Conservation (phyloP, 2,329 filamentous ascomycete species). For the Botrytis medusae region DNA sequence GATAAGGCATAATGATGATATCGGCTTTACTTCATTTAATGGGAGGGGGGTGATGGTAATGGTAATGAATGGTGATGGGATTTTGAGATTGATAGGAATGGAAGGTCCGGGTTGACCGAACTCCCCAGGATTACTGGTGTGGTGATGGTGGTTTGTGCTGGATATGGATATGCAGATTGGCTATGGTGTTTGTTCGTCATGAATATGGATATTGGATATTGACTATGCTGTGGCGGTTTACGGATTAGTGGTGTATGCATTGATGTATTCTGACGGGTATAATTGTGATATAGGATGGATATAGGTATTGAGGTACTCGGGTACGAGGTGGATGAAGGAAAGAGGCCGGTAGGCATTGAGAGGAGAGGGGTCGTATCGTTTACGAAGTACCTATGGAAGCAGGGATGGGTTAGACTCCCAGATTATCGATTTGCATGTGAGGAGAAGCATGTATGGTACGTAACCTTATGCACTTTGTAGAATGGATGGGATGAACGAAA, state of each 20-base stretch:
- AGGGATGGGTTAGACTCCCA: background rate
- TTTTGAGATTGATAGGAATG: background rate
- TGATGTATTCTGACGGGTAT: background rate
- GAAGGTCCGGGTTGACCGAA: background rate
- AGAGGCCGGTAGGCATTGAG: background rate
- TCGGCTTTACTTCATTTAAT: background rate
- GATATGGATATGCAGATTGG: too few species aligned
- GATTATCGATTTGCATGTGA: slow-evolving; percentile 2
- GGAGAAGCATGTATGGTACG: too few species aligned
- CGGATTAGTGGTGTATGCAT: background rate
- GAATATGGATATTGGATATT: too few species aligned
- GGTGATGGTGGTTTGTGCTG: too few species aligned
- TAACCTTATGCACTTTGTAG: too few species aligned
- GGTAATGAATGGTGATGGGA: too few species aligned
- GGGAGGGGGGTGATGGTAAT: too few species aligned
- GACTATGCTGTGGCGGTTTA: background rate
- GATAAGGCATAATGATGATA: background rate
- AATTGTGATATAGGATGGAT: background rate
- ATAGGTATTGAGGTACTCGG: background rate
- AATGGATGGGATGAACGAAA: too few species aligned
- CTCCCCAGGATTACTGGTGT: too few species aligned
- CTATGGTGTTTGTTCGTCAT: too few species aligned
- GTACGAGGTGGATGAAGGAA: background rate
- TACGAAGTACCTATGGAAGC: background rate
- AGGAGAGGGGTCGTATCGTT: background rate